A percentile compares a stretch with the other conserved stretches of the same genome.
phyloP scores from a whole-genome alignment of 495 filamentous ascomycete species.

The Usnea hakonensis region DNA sequence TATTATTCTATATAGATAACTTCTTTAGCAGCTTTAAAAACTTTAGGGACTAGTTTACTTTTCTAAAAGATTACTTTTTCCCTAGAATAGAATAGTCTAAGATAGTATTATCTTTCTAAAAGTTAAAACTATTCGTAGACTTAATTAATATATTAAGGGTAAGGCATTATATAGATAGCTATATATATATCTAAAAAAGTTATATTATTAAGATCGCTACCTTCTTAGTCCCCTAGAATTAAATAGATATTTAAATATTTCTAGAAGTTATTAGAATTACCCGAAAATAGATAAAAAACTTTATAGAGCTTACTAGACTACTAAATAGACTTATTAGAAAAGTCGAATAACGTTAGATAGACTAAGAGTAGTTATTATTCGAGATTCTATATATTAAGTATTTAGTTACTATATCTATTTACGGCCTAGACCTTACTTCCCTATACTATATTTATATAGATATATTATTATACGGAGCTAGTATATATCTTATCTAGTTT shows the following conservation, averaged over 20 bases:
- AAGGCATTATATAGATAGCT: neutral
- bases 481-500: neutral
- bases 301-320: neutral
- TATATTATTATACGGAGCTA: neutral
- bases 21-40: neutral
- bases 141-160: neutral
- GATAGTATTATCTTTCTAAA: slow-evolving; percentile 8
- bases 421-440: neutral
- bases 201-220: neutral
- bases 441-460: slow-evolving; percentile 8
- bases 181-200: neutral
- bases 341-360: neutral
- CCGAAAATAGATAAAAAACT: slow-evolving; percentile 6
- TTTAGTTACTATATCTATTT: neutral
- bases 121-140: neutral
- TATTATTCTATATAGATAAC: slow-evolving; percentile 8
- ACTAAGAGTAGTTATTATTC: slow-evolving; percentile 4
- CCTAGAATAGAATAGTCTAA: neutral
- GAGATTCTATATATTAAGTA: slow-evolving; percentile 9
- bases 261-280: neutral
- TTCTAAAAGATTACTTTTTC: slow-evolving; percentile 4
- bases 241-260: neutral
- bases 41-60: neutral
- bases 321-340: slow-evolving; percentile 1
- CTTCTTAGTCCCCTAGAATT: neutral